A percentile compares a stretch with the other conserved stretches of the same genome.
These are phyloP conservation scores for Citrus cavaleriei DNA, from an alignment of 345 rosid species.

Conservation along the genomic window DNA sequence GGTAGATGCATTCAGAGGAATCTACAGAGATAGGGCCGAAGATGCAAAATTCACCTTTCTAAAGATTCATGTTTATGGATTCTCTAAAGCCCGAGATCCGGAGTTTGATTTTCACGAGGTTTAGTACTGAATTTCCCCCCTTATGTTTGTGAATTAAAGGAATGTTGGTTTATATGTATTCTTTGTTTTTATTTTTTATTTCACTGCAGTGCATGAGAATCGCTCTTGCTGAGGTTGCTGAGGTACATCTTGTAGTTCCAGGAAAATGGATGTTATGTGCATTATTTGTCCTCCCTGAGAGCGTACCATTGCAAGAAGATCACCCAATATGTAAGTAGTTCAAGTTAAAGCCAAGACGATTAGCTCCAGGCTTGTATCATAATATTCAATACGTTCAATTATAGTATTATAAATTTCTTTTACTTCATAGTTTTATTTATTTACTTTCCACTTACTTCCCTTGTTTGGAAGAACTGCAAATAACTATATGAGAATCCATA, in stretches of 20 bases:
- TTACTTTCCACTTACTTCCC: too few species aligned
- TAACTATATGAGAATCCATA: not conserved
- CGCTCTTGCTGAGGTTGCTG: constrained; percentile 64
- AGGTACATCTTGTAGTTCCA: constrained; percentile 76
- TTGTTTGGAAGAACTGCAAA: not conserved
- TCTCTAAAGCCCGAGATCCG: constrained; percentile 89
- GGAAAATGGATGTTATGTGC: constrained; percentile 95
- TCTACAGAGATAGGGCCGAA: constrained; percentile 44
- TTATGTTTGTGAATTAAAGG: not conserved
- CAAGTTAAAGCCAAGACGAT: not conserved
- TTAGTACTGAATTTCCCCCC: too few species aligned
- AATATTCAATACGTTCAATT: not conserved
- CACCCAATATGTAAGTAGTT: constrained; percentile 4
- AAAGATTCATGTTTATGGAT: constrained; percentile 79
- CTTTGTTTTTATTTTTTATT: not conserved
- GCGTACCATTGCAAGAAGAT: constrained; percentile 51
- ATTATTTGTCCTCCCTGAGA: constrained; percentile 61
- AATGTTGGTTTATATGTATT: not conserved
- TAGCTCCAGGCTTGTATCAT: not conserved
- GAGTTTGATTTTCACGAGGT: constrained; percentile 52
- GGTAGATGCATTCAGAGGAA: constrained; percentile 77
- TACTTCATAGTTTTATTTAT: not conserved
- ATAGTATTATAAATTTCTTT: not conserved
- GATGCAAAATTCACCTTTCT: constrained; percentile 45
- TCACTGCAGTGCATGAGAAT: constrained; percentile 70